Conservation (phyloP, 164 flowering plant genomes). For the Berberis vulgaris region DNA sequence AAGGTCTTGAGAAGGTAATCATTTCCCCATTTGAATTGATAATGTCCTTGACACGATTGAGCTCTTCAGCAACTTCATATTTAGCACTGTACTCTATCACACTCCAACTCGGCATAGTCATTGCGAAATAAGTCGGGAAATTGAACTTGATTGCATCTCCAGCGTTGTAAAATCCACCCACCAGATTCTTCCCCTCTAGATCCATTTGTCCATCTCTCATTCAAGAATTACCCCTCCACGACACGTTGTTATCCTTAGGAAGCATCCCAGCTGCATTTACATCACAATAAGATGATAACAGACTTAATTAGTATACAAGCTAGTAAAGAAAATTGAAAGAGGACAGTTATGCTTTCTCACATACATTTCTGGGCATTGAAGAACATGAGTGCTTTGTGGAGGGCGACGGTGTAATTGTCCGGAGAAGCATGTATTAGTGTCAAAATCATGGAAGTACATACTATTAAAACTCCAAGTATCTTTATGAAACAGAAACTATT, state of each 20-base stretch:
- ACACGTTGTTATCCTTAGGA: constrained; percentile 40
- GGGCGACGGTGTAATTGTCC: constrained; percentile 69
- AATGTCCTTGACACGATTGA: constrained; percentile 51
- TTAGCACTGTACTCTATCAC: constrained; percentile 70
- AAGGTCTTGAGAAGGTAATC: constrained; percentile 78
- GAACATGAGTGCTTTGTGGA: constrained; percentile 68
- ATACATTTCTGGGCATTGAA: constrained; percentile 88
- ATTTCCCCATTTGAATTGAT: constrained; percentile 94
- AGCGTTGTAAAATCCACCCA: constrained; percentile 84
- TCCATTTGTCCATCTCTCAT: constrained; percentile 47
- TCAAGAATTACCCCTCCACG: constrained; percentile 70
- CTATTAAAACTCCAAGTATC: no score
- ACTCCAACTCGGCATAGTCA: constrained; percentile 90
- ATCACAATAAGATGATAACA: no score
- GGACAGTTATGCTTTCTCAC: constrained; percentile 6
- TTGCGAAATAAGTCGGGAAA: constrained; percentile 72
- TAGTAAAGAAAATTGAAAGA: not conserved
- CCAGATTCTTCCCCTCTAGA: constrained; percentile 35
- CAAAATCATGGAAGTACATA: no score
- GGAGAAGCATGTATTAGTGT: constrained; percentile 30
- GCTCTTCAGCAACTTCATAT: constrained; percentile 47
- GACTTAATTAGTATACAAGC: no score
- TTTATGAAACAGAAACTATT: no score
- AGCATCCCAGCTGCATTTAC: constrained; percentile 52
- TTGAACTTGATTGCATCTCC: constrained; percentile 73